Evolutionary conservation across 2,329 filamentous ascomycete genomes (phyloP), one percentile per base, ranked within the genome.

Genomic region (Lachnellula cervina): DNA sequence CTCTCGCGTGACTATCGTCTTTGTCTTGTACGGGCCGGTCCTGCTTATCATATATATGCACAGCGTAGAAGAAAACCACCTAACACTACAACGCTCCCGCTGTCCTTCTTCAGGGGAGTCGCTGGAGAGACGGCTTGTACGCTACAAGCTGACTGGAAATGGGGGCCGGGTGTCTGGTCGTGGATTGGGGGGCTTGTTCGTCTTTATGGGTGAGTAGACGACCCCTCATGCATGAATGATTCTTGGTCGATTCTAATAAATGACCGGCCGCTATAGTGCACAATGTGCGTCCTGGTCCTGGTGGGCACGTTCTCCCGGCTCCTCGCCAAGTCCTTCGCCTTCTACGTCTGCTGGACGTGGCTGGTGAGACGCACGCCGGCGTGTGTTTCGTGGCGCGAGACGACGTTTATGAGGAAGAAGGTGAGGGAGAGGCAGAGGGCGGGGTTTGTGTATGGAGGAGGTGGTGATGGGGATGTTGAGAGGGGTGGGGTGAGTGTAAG

Each of bases 391-490:
- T 56, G 42, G 42, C 49, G 32, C 25, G 34, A 56, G 5, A 48
- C 49, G 9, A 35, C 11, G 4, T 47, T 48, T 17, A 56, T 38
- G 16, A 51, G 49, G 11, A 28, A 52, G 16, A 34, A 37, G 13
- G 23, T 56, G 3, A 25, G 49, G 23, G 25, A 56, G n/a, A 23
- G 21, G 11, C 49, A 37, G n/a, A 52, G 43, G 9, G 35, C 21
- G 16, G 43, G 16, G 13, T 25, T 35, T 23, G 13, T n/a, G 25
- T 5, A 56, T 56, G 54, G 52, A 55, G 42, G 46, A 14, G 19
- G 11, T 8, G 16, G 54, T 40, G 48, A 42, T 53, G 51, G 51
- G 89, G 74, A 25, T 43, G 38, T 46, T 46, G 43, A 46, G 11
- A 43, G 16, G 40, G 40, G 40, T 17, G 40, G 13, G 13, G 35